Percentiles rank a stretch among this genome's conserved stretches.
Conservation (phyloP, 768 basidiomycete species). For the Lactarius sp. region DNA sequence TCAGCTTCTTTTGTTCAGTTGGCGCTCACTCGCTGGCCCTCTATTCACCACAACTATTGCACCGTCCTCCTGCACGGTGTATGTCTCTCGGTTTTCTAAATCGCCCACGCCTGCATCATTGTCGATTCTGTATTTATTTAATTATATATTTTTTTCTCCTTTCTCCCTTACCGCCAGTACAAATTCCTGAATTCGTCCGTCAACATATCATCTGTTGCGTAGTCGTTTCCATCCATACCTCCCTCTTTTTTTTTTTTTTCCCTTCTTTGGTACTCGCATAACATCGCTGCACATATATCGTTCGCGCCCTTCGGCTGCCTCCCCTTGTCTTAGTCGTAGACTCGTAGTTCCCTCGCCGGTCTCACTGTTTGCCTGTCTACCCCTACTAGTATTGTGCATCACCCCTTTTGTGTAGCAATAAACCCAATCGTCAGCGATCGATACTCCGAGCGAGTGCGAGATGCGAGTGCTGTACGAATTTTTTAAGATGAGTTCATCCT, state of each 20-base stretch:
- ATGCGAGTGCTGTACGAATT: no score
- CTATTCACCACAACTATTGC: background rate
- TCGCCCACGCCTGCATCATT: background rate
- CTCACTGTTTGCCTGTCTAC: background rate
- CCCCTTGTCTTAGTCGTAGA: background rate
- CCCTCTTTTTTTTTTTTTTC: background rate
- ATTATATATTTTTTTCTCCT: background rate
- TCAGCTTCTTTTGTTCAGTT: background rate
- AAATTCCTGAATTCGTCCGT: background rate
- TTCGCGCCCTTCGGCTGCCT: background rate
- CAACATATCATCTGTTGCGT: background rate
- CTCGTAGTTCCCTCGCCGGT: background rate
- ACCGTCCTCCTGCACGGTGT: no score
- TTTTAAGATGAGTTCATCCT: no score
- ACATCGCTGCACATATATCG: background rate
- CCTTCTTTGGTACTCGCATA: background rate
- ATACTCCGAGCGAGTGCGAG: background rate
- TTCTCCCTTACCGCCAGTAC: background rate
- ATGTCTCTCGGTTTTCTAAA: background rate
- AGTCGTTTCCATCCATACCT: background rate
- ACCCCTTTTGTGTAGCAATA: conserved; percentile 3
- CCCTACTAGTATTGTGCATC: background rate
- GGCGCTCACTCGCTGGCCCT: background rate
- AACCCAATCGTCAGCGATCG: background rate
- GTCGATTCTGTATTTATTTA: background rate